phyloP scores from a whole-genome alignment of 2,329 filamentous ascomycete species.

The Neospermospora avenae region DNA sequence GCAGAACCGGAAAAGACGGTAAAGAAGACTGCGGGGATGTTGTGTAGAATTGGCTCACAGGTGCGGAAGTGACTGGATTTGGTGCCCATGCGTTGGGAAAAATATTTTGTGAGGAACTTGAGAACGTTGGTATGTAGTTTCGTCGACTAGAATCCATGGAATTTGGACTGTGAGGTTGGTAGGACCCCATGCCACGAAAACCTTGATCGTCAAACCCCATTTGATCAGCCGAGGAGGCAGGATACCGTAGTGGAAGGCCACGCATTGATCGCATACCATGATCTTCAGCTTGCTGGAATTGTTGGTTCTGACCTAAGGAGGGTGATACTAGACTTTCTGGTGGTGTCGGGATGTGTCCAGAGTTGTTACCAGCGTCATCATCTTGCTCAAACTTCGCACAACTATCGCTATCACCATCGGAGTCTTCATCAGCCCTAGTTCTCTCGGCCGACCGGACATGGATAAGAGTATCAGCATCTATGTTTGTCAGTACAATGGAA shows the following conservation, averaged over 20 bases:
- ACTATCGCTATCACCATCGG: slow-evolving; percentile 23
- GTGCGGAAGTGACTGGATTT: slow-evolving; percentile 17
- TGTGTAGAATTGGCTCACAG: slow-evolving; percentile 19
- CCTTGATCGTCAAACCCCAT: slow-evolving; percentile 8
- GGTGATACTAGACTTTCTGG: slow-evolving; percentile 26
- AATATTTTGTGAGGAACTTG: slow-evolving; percentile 19
- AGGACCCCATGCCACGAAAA: slow-evolving; percentile 7
- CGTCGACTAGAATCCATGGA: slow-evolving; percentile 20
- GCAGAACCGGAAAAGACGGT: slow-evolving; percentile 9
- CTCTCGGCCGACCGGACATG: slow-evolving; percentile 26
- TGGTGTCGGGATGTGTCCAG: slow-evolving; percentile 12
- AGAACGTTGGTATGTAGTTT: slow-evolving; percentile 14
- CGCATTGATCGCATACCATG: slow-evolving; percentile 16
- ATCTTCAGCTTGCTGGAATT: slow-evolving; percentile 17
- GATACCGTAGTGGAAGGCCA: slow-evolving; percentile 12
- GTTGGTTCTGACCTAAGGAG: slow-evolving; percentile 14
- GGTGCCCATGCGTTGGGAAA: slow-evolving; percentile 8
- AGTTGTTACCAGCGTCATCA: slow-evolving; percentile 9
- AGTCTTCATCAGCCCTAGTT: slow-evolving; percentile 16
- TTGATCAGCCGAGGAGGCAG: slow-evolving; percentile 18
- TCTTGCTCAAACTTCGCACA: slow-evolving; percentile 26
- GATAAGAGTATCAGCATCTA: slow-evolving; percentile 21
- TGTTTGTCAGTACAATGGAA: background rate
- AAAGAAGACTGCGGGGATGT: slow-evolving; percentile 25
- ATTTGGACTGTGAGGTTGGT: slow-evolving; percentile 18